Conservation (phyloP, 805 yeast genomes). For the Pichia californica region DNA sequence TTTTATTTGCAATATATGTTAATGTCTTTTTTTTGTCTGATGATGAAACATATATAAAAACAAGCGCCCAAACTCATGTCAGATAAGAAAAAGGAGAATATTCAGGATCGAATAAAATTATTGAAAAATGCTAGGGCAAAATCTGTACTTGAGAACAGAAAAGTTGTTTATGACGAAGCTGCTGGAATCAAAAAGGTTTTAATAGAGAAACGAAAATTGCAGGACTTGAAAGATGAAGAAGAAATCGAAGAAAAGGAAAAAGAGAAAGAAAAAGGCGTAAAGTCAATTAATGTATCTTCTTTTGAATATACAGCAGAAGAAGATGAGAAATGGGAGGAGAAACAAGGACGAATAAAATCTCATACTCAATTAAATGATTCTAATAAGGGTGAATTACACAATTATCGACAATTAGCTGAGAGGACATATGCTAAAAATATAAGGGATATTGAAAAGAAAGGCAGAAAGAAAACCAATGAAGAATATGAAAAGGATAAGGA, state of each 20-base stretch:
- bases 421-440: conserved; percentile 52
- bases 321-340: conserved; percentile 46
- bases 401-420: conserved; percentile 52
- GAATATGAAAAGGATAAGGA: conserved; percentile 37
- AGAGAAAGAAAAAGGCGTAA: neutral
- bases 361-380: conserved; percentile 33
- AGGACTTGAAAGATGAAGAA: neutral
- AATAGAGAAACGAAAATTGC: neutral
- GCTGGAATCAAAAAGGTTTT: neutral
- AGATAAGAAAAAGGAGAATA: neutral
- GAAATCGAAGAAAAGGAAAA: neutral
- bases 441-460: conserved; percentile 22
- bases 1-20: too few species aligned
- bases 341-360: neutral
- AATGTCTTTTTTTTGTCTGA: too few species aligned
- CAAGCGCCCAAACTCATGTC: neutral
- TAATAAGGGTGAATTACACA: conserved; percentile 33
- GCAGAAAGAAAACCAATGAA: conserved; percentile 26
- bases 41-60: too few species aligned
- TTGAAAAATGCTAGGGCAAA: conserved; percentile 6
- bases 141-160: conserved; percentile 8
- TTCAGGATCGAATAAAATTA: conserved; percentile 1
- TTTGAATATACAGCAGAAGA: conserved; percentile 55
- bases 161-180: conserved; percentile 12
- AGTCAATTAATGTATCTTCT: neutral